Base-by-base conservation (phyloP, 73 alveolate genomes). In the Paramecium octaurelia region DNA sequence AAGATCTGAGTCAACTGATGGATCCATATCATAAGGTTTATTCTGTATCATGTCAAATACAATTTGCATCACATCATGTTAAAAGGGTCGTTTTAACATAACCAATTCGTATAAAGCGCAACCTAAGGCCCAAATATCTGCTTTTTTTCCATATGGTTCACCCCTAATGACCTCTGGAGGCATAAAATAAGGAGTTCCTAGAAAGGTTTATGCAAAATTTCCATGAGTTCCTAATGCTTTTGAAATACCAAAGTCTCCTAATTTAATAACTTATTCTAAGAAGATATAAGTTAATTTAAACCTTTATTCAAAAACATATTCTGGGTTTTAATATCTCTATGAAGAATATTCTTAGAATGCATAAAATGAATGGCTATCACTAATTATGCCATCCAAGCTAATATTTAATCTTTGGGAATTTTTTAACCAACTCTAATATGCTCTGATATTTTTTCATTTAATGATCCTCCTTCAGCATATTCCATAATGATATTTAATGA, bases 61-160 rank as follows among this genome's bases (percentile, higher is more conserved):
- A 1, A 93, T 95, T 35, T 88, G 36, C 12, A 96, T 92, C 4
- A 60, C 96, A 27, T 95, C 97, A 14, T 96, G 97, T 35, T 98
- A 98, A 86, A 98, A 98, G 10, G 99, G 99, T 93, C 98, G 95
- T 68, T 92, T 93, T 64, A 97, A 92, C 54, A 98, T 95, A 38
- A 96, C 96, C 89, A 98, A 92, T 94, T 98, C 99, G 86, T 98
- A 98, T 11, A 98, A 86, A 43, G 98, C 96, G 86, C 99, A 97
- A 5, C 99, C 99, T 50, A 98, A 87, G 27, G 99, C 98, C 99
- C 99, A 98, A 27, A 98, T 96, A 92, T 98, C 99, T 83, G 99
- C 98, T 93, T 97, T 97, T 31, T 93, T 97, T 50, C 98, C 99
- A 93, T 98, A 98, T 1, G 97, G 94, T 58, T 95, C 97, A 48